A percentile compares a stretch with the other conserved stretches of the same genome.
phyloP scores from a whole-genome alignment of 2,329 filamentous ascomycete species.

The Fusarium robinianum region DNA sequence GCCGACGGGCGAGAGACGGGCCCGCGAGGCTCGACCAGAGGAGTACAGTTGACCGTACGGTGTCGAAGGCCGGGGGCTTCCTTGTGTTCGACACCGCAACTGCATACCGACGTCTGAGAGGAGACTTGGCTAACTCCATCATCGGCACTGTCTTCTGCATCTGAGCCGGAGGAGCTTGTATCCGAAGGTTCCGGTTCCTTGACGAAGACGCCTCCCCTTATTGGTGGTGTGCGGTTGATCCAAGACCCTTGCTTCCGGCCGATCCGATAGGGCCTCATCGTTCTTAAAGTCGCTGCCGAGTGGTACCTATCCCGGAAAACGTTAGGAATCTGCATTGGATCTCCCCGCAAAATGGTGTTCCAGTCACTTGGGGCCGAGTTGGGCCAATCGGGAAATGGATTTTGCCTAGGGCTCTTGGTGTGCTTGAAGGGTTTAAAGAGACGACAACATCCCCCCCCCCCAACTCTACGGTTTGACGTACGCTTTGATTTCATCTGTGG shows the following conservation, averaged over 20 bases:
- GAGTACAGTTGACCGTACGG: too few relatives aligned
- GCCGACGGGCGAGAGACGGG: constrained; percentile 6
- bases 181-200: constrained; percentile 23
- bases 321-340: constrained; percentile 24
- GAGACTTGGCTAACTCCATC: constrained; percentile 29
- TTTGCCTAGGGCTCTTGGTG: too few relatives aligned
- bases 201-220: constrained; percentile 53
- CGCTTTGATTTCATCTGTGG: constrained; percentile 44
- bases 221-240: constrained; percentile 63
- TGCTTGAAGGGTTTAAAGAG: constrained; percentile 1
- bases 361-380: too few relatives aligned
- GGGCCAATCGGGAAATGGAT: constrained; percentile 25
- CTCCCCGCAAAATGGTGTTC: constrained; percentile 6
- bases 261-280: constrained; percentile 65
- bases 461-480: constrained; percentile 29
- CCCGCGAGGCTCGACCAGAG: too few relatives aligned
- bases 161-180: constrained; percentile 18
- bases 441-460: constrained; percentile 9
- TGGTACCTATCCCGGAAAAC: constrained; percentile 56
- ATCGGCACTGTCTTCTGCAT: constrained; percentile 28
- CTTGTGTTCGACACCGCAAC: constrained; percentile 8
- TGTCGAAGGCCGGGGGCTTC: constrained; percentile 7
- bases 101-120: constrained; percentile 25
- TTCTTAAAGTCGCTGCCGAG: constrained; percentile 54
- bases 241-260: constrained; percentile 61